Conservation (phyloP, 257 asterid species). For the Paulownia fortunei region DNA sequence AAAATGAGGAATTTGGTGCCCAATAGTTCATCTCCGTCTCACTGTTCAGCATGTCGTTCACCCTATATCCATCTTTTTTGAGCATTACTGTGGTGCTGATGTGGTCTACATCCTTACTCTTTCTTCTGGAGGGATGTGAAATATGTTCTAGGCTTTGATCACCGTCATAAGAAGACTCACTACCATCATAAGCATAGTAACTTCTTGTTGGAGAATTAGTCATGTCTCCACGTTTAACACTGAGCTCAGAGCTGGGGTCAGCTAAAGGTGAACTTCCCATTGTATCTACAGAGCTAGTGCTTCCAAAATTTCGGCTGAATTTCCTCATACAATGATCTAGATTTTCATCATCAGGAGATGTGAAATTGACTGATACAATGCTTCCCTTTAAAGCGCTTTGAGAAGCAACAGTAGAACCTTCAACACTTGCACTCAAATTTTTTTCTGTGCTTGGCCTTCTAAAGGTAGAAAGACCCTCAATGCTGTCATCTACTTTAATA, state of each 20-base stretch:
- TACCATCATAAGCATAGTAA: slow-evolving; percentile 66
- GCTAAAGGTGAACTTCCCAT: slow-evolving; percentile 41
- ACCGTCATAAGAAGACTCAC: slow-evolving; percentile 76
- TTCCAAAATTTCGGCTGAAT: slow-evolving; percentile 37
- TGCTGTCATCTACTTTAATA: slow-evolving; percentile 29
- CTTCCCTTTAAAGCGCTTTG: slow-evolving; percentile 42
- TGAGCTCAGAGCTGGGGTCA: slow-evolving; percentile 38
- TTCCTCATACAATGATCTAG: slow-evolving; percentile 36
- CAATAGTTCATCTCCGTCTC: slow-evolving; percentile 41
- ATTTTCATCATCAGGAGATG: slow-evolving; percentile 47
- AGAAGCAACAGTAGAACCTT: slow-evolving; percentile 32
- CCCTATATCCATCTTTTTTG: slow-evolving; percentile 32
- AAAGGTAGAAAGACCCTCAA: slow-evolving; percentile 10
- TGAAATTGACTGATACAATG: slow-evolving; percentile 34
- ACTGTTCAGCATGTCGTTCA: slow-evolving; percentile 28
- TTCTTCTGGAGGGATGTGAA: slow-evolving; percentile 46
- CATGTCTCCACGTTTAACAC: slow-evolving; percentile 22
- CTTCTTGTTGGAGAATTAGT: slow-evolving; percentile 48
- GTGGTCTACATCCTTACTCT: slow-evolving; percentile 36
- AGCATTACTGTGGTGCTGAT: slow-evolving; percentile 34
- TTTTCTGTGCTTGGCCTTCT: slow-evolving; percentile 28
- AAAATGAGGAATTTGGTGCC: slow-evolving; percentile 40
- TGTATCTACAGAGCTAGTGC: slow-evolving; percentile 48
- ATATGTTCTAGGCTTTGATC: slow-evolving; percentile 40
- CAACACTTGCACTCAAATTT: slow-evolving; percentile 6